Evolutionary conservation across 1,284 basidiomycete species (phyloP).

Genomic region (Trichosporon asahii): DNA sequence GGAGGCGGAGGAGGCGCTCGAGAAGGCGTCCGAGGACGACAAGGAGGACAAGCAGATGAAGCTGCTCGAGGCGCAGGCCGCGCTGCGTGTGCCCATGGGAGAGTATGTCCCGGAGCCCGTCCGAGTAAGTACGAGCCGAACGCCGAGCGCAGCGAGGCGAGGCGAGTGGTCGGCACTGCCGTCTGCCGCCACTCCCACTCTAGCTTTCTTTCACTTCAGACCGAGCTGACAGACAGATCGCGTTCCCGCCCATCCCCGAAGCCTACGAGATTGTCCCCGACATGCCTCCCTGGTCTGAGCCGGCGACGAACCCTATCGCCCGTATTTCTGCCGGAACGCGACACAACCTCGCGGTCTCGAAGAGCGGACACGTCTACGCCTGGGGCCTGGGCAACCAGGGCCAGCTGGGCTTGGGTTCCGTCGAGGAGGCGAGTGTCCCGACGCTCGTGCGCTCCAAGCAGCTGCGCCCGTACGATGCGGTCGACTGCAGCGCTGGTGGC

Average conservation of each 20-base stretch:
- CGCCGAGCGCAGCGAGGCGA: not conserved
- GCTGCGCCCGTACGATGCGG: slow-evolving; percentile 51
- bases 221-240: slow-evolving; percentile 52
- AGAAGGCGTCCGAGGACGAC: slow-evolving; percentile 31
- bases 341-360: slow-evolving; percentile 76
- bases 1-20: slow-evolving; percentile 30
- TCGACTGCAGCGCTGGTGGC: slow-evolving; percentile 52
- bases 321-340: slow-evolving; percentile 73
- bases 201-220: too few relatives aligned
- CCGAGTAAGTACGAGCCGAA: slow-evolving; percentile 37
- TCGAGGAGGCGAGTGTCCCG: slow-evolving; percentile 59
- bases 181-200: too few relatives aligned
- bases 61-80: slow-evolving; percentile 48
- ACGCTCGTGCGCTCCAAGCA: slow-evolving; percentile 59
- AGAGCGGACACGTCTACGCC: slow-evolving; percentile 71
- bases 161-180: too few relatives aligned
- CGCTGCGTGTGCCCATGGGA: slow-evolving; percentile 55
- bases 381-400: slow-evolving; percentile 72
- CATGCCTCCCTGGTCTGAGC: slow-evolving; percentile 50
- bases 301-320: slow-evolving; percentile 62
- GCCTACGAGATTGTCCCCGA: slow-evolving; percentile 53
- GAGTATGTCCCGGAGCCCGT: slow-evolving; percentile 59
- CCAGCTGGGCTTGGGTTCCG: slow-evolving; percentile 54
- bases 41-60: slow-evolving; percentile 32
- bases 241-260: slow-evolving; percentile 60